A percentile compares a stretch with the other conserved stretches of the same genome.
These are phyloP conservation scores for Pseudogymnoascus sp. DNA, from an alignment of 2,329 filamentous ascomycete species.

Conservation along the genomic window DNA sequence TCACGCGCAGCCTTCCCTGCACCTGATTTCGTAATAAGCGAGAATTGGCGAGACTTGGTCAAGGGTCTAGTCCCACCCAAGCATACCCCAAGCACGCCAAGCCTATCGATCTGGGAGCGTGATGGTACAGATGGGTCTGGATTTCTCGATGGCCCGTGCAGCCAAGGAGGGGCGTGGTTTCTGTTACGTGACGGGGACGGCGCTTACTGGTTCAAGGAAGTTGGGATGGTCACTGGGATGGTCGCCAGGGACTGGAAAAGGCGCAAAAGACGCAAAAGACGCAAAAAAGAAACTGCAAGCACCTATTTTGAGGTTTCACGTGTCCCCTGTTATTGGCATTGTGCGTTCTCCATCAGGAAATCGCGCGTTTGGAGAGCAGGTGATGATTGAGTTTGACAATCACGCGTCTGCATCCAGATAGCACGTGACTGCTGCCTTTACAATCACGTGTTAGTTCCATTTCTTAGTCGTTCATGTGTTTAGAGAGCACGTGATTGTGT, in stretches of 20 bases:
- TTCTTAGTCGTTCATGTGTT: too few species aligned
- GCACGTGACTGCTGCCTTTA: too few species aligned
- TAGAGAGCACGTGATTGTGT: too few species aligned
- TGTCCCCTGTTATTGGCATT: background rate
- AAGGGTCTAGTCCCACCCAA: background rate
- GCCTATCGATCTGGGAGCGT: background rate
- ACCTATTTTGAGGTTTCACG: background rate
- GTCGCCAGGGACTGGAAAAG: constrained; percentile 10
- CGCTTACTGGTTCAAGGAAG: background rate
- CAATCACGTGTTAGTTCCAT: too few species aligned
- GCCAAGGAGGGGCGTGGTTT: background rate
- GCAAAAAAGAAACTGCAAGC: background rate
- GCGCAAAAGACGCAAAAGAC: too few species aligned
- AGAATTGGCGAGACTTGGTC: background rate
- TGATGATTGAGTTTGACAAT: background rate
- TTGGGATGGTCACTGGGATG: constrained; percentile 15
- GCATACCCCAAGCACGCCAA: background rate
- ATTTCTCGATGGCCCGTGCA: background rate
- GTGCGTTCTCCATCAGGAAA: background rate
- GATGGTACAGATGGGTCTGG: background rate
- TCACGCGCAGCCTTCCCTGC: background rate
- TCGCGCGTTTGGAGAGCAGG: background rate
- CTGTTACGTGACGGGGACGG: background rate
- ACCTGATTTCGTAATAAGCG: background rate
- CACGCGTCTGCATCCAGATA: background rate